These are phyloP conservation scores for Fraxinus angustifolia DNA, from an alignment of 305 asterid genomes.

Conservation along the genomic window DNA sequence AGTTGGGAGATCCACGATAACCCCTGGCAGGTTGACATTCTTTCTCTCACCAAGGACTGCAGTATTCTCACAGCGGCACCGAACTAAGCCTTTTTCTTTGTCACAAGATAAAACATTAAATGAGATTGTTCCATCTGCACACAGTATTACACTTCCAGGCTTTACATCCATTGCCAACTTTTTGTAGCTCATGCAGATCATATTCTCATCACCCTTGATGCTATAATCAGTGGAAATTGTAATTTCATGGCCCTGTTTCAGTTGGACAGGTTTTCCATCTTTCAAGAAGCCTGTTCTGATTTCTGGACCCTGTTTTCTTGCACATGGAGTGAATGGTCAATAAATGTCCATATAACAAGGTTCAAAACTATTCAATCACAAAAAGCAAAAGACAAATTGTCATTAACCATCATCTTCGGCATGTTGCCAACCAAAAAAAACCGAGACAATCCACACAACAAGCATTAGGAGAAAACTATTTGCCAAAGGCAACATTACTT, in stretches of 20 bases:
- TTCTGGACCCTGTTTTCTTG: slow-evolving; percentile 49
- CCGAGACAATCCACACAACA: background rate
- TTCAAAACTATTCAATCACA: background rate
- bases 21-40: slow-evolving; percentile 70
- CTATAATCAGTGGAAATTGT: slow-evolving; percentile 50
- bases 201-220: slow-evolving; percentile 49
- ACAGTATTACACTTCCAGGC: slow-evolving; percentile 52
- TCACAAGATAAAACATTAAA: slow-evolving; percentile 49
- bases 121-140: slow-evolving; percentile 62
- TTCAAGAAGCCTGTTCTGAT: slow-evolving; percentile 63
- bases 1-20: slow-evolving; percentile 61
- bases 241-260: slow-evolving; percentile 55
- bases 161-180: slow-evolving; percentile 54
- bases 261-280: slow-evolving; percentile 51
- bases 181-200: slow-evolving; percentile 64
- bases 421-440: background rate
- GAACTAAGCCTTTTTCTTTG: slow-evolving; percentile 41
- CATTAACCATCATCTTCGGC: background rate
- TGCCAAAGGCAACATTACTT: background rate
- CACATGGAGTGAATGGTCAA: background rate
- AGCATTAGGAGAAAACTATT: background rate
- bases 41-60: slow-evolving; percentile 65
- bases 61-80: slow-evolving; percentile 55
- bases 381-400: background rate
- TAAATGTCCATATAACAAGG: background rate